Conservation (phyloP, 179 eudicot species). For the Vitellaria paradoxa region DNA sequence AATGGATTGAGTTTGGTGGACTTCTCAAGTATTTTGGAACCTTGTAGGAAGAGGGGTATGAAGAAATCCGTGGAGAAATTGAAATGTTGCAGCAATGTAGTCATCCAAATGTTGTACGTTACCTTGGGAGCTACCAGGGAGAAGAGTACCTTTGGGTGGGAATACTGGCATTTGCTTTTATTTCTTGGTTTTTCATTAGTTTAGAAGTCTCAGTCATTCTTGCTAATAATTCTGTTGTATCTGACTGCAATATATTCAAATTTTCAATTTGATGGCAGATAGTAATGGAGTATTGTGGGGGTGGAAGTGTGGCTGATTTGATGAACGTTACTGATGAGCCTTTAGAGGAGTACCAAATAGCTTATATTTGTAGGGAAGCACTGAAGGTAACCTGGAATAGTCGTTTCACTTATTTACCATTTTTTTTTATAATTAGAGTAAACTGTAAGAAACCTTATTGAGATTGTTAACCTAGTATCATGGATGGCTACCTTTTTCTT, state of each 20-base stretch:
- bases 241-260: not conserved
- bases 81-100: constrained; percentile 99
- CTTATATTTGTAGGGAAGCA: constrained; percentile 90
- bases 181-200: not conserved
- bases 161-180: not conserved
- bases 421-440: not conserved
- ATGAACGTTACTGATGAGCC: constrained; percentile 93
- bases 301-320: constrained; percentile 98
- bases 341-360: constrained; percentile 87
- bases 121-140: constrained; percentile 98
- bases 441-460: constrained; percentile 3
- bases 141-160: constrained; percentile 98
- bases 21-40: constrained; percentile 11
- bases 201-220: not conserved
- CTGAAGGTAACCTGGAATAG: constrained; percentile 55
- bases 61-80: constrained; percentile 98
- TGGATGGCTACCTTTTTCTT: not conserved
- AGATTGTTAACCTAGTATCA: not conserved
- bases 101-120: constrained; percentile 99
- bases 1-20: constrained; percentile 6
- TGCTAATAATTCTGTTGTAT: not conserved
- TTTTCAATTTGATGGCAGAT: constrained; percentile 56
- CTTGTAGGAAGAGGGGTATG: constrained; percentile 92
- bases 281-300: constrained; percentile 99
- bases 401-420: not conserved